phyloP scores from a whole-genome alignment of 179 eudicot species.

The Silene vulgaris region DNA sequence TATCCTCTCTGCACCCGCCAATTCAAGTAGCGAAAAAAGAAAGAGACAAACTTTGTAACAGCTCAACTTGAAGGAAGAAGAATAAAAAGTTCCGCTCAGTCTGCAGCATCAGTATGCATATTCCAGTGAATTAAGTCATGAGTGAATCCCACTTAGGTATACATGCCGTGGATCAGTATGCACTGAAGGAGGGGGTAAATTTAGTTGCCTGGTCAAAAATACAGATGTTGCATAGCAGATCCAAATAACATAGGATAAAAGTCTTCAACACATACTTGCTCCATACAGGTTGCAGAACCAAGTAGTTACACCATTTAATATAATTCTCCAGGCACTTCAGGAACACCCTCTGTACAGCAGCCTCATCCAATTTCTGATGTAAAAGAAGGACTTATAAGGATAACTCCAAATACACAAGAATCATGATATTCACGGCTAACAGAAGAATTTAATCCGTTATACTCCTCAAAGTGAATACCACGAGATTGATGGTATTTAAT shows the following conservation, averaged over 20 bases:
- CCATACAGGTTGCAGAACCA: slow-evolving; percentile 80
- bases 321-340: slow-evolving; percentile 86
- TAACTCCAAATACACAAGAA: too few species aligned
- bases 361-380: slow-evolving; percentile 54
- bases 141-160: too few species aligned
- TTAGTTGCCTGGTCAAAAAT: background rate
- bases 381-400: background rate
- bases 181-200: background rate
- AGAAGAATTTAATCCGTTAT: too few species aligned
- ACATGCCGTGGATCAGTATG: too few species aligned
- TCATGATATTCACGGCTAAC: too few species aligned
- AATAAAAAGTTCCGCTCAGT: too few species aligned
- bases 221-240: background rate
- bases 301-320: slow-evolving; percentile 86
- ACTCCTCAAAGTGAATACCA: too few species aligned
- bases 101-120: too few species aligned
- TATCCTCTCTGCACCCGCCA: background rate
- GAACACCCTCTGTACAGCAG: slow-evolving; percentile 79
- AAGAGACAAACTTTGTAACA: too few species aligned
- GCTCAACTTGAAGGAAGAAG: too few species aligned
- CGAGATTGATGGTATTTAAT: too few species aligned
- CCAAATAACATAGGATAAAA: background rate
- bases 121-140: too few species aligned
- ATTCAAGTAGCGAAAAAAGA: background rate
- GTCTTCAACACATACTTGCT: slow-evolving; percentile 53